These are phyloP conservation scores for Eucalyptus regnans DNA, from an alignment of 345 rosid genomes.

Conservation along the genomic window DNA sequence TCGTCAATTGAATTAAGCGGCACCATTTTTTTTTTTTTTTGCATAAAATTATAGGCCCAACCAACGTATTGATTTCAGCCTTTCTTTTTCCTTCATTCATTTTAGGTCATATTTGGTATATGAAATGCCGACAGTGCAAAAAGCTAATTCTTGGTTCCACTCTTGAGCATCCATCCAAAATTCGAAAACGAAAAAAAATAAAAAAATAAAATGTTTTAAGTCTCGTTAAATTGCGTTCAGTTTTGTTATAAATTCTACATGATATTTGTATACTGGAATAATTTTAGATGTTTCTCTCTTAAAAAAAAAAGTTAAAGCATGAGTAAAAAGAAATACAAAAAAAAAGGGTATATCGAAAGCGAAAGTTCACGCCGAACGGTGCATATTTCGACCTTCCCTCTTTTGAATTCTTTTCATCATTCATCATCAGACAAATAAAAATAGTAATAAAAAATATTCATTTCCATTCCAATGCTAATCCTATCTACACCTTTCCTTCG, in stretches of 20 bases:
- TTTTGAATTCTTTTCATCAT: background rate
- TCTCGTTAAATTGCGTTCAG: background rate
- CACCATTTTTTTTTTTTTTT: background rate
- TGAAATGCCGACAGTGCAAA: background rate
- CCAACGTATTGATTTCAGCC: background rate
- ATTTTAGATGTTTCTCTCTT: background rate
- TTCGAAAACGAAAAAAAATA: background rate
- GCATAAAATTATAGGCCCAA: background rate
- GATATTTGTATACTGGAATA: background rate
- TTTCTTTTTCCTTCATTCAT: background rate
- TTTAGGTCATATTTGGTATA: background rate
- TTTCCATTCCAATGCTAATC: background rate
- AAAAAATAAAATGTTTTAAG: background rate
- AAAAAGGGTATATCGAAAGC: background rate
- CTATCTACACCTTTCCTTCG: background rate
- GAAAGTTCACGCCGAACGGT: background rate
- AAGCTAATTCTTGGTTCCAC: background rate
- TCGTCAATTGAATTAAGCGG: background rate
- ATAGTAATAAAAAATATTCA: background rate
- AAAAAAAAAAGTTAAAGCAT: background rate
- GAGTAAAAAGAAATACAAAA: background rate
- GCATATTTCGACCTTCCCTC: background rate
- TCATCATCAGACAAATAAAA: background rate
- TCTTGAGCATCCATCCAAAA: background rate
- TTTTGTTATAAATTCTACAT: background rate